Evolutionary conservation across 2,329 filamentous ascomycete species (phyloP).

Genomic region (Cryphonectria radicalis): DNA sequence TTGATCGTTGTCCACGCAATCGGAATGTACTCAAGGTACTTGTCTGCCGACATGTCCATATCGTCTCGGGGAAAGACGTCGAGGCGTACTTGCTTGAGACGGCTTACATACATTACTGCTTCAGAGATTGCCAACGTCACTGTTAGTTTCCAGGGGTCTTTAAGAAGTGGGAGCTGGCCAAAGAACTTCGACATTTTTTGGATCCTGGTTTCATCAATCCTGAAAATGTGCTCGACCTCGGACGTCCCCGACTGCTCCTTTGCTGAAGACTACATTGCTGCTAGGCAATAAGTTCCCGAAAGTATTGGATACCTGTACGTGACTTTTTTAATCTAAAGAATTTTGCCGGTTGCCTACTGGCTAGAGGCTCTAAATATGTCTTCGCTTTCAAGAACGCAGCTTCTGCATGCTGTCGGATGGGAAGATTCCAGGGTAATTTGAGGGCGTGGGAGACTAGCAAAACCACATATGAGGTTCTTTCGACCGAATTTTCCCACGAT

Average conservation of each 20-base stretch:
- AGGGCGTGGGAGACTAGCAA: neutral
- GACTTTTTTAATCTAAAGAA: neutral
- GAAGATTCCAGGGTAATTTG: neutral
- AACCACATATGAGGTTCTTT: neutral
- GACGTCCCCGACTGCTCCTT: neutral
- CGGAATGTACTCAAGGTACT: neutral
- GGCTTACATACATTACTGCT: neutral
- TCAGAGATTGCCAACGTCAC: neutral
- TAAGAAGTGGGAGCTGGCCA: conserved; percentile 1
- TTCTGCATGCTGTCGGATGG: conserved; percentile 1
- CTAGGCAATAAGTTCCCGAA: neutral
- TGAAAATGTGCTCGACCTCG: neutral
- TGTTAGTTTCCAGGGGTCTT: neutral
- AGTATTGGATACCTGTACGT: neutral
- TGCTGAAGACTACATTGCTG: neutral
- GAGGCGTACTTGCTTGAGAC: neutral
- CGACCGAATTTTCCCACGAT: neutral
- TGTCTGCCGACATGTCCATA: neutral
- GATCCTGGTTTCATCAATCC: neutral
- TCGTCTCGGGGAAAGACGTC: neutral
- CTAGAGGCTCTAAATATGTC: neutral
- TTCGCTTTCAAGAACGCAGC: conserved; percentile 3
- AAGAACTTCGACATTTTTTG: neutral
- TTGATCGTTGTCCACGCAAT: conserved; percentile 1
- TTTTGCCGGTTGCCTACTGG: neutral